These are phyloP conservation scores for Mycosphaerella arachidis DNA, from an alignment of 2,329 filamentous ascomycete species.

Conservation along the genomic window DNA sequence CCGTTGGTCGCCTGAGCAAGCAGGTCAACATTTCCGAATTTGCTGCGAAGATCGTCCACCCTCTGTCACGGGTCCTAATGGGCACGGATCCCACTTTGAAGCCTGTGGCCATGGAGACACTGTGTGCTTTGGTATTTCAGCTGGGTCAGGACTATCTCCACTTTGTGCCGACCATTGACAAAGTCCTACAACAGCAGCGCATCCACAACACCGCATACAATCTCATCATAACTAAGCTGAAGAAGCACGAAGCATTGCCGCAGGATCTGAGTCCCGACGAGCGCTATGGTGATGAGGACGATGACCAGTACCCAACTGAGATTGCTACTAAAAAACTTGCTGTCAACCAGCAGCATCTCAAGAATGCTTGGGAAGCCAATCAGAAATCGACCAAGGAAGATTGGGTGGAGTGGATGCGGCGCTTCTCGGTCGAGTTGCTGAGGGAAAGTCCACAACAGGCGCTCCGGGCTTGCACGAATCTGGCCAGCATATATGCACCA, in stretches of 20 bases:
- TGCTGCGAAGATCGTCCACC: constrained; percentile 93
- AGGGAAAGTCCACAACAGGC: constrained; percentile 96
- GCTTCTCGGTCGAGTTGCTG: constrained; percentile 91
- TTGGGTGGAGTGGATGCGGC: constrained; percentile 98
- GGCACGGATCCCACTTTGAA: constrained; percentile 69
- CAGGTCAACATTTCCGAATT: constrained; percentile 98
- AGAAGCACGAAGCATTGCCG: constrained; percentile 91
- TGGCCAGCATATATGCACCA: constrained; percentile 87
- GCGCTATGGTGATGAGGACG: constrained; percentile 62
- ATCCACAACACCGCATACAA: constrained; percentile 90
- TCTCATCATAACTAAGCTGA: constrained; percentile 82
- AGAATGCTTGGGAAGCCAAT: constrained; percentile 93
- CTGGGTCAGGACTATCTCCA: constrained; percentile 92
- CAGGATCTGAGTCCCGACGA: constrained; percentile 88
- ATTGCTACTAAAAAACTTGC: constrained; percentile 89
- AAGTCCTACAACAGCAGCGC: constrained; percentile 70
- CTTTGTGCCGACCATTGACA: constrained; percentile 90
- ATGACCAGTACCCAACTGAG: constrained; percentile 78
- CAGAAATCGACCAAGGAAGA: constrained; percentile 97
- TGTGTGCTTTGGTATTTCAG: constrained; percentile 93
- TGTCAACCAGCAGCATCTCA: constrained; percentile 95
- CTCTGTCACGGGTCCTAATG: constrained; percentile 75
- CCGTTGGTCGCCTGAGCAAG: constrained; percentile 85
- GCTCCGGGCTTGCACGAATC: constrained; percentile 81
- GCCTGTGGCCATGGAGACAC: constrained; percentile 80